phyloP scores from a whole-genome alignment of 331 rosid genomes.

The Cydonia oblonga region DNA sequence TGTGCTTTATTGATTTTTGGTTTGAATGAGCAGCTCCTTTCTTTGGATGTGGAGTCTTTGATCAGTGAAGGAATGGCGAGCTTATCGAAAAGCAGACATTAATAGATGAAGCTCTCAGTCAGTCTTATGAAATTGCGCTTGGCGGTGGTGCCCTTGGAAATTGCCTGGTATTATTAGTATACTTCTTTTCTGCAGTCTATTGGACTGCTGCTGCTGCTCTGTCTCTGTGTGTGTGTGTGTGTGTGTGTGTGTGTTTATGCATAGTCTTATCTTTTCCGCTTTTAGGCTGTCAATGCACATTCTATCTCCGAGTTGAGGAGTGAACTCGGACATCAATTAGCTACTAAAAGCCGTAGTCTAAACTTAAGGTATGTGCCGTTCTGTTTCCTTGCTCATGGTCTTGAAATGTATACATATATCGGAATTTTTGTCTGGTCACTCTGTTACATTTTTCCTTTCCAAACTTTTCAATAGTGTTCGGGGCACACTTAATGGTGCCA shows the following conservation, averaged over 20 bases:
- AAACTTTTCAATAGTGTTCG: neutral
- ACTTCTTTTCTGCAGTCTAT: neutral
- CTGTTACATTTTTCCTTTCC: neutral
- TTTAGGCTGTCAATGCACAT: conserved; percentile 73
- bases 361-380: conserved; percentile 53
- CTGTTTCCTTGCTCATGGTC: neutral
- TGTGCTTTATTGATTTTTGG: neutral
- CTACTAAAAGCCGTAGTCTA: conserved; percentile 51
- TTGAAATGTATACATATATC: neutral
- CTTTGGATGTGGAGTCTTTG: conserved; percentile 48
- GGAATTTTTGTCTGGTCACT: neutral
- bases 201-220: neutral
- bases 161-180: conserved; percentile 49
- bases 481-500: neutral
- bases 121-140: conserved; percentile 52
- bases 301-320: conserved; percentile 58
- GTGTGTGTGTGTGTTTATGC: neutral
- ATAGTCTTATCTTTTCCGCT: conserved; percentile 1
- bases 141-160: conserved; percentile 56
- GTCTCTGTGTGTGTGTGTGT: neutral
- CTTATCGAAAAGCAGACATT: conserved; percentile 48
- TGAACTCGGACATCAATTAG: conserved; percentile 78
- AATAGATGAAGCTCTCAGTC: conserved; percentile 46
- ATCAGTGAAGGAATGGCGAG: conserved; percentile 52
- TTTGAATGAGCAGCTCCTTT: conserved; percentile 41